Percentiles rank a stretch among this genome's conserved stretches.
Conservation (phyloP, 23 red algal species). For the Cyanidioschyzon merolae region DNA sequence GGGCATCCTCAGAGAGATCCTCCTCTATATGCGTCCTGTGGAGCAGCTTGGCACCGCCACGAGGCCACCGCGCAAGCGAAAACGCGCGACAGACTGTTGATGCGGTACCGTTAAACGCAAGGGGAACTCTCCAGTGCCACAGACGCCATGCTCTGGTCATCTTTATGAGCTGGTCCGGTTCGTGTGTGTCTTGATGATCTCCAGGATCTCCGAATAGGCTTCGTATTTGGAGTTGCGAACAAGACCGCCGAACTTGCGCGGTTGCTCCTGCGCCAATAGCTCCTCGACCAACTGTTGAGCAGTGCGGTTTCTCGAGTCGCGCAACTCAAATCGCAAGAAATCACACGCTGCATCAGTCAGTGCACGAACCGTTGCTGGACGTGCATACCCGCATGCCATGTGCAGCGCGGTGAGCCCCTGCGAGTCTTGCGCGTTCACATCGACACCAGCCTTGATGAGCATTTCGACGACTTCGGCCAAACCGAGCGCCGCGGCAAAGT, state of each 20-base stretch:
- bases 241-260: constrained; percentile 9
- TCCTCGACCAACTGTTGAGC: neutral
- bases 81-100: no score
- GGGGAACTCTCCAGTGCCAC: no score
- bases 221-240: neutral
- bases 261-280: neutral
- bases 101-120: no score
- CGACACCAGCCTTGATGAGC: constrained; percentile 47
- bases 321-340: neutral
- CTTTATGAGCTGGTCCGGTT: no score
- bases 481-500: constrained; percentile 75
- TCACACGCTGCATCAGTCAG: constrained; percentile 15
- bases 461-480: constrained; percentile 27
- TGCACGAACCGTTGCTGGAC: constrained; percentile 43
- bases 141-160: no score
- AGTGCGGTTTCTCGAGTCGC: neutral
- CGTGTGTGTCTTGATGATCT: no score
- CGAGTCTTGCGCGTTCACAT: constrained; percentile 56
- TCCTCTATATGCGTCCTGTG: no score
- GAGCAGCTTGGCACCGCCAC: no score
- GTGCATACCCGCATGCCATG: constrained; percentile 89
- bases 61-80: no score
- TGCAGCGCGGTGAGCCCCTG: constrained; percentile 81
- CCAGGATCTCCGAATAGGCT: neutral
- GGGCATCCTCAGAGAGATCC: no score